phyloP scores from a whole-genome alignment of 1,284 basidiomycete species.

The Ganoderma multipileum region DNA sequence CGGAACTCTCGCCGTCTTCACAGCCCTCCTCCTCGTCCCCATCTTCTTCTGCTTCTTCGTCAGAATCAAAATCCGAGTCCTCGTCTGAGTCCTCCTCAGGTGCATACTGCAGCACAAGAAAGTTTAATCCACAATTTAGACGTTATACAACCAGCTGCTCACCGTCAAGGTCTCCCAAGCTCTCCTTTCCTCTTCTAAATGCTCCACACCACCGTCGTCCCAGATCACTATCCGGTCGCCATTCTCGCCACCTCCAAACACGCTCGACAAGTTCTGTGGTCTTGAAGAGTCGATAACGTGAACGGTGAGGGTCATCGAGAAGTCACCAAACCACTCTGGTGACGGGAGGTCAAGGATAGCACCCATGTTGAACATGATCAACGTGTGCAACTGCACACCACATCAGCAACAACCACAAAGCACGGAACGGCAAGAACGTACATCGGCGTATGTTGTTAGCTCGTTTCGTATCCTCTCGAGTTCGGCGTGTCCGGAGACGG shows the following conservation, averaged over 20 bases:
- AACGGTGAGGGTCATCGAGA: constrained; percentile 64
- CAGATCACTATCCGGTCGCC: constrained; percentile 83
- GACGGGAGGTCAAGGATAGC: constrained; percentile 85
- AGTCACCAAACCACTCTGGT: constrained; percentile 77
- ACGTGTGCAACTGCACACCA: constrained; percentile 77
- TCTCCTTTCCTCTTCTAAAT: constrained; percentile 67
- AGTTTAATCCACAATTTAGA: background rate
- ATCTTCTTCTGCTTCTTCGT: constrained; percentile 37
- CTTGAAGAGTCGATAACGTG: constrained; percentile 96
- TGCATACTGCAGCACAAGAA: constrained; percentile 58
- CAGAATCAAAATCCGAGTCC: constrained; percentile 54
- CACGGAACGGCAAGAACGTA: constrained; percentile 50
- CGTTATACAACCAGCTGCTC: constrained; percentile 32
- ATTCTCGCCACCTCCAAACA: constrained; percentile 80
- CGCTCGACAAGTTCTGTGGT: constrained; percentile 89
- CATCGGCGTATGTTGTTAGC: constrained; percentile 68
- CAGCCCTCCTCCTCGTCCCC: constrained; percentile 51
- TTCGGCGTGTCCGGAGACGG: constrained; percentile 88
- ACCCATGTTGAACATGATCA: constrained; percentile 95
- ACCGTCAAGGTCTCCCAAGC: constrained; percentile 87
- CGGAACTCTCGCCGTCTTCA: constrained; percentile 44
- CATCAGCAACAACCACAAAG: background rate
- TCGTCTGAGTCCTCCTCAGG: constrained; percentile 77
- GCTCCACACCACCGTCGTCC: constrained; percentile 86
- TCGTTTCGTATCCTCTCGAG: constrained; percentile 74